Evolutionary conservation across 148 eudicot genomes (phyloP), one percentile per base, ranked within the genome.

Genomic region (Cornus florida): DNA sequence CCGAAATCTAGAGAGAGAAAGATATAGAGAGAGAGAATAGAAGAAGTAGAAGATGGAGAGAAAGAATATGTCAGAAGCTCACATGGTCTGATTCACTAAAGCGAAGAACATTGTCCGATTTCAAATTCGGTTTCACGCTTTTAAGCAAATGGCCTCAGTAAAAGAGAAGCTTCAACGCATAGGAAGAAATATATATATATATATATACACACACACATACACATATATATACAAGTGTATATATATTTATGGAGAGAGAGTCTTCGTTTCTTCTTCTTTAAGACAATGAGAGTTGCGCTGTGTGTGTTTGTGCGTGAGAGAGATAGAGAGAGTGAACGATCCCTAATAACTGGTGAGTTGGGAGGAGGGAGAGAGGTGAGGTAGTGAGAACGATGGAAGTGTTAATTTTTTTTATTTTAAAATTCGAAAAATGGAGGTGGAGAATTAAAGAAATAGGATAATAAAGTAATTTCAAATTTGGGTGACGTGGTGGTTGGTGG

Each of bases 11-110:
- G 66, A 62, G 23, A 17, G 66, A 20, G 66, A 62, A 19, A 62
- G 66, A 80, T 16, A 69, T 28, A 70, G 64, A 67, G 19, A 70
- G 62, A 12, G 57, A 19, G 16, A 19, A 60, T 22, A 70, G 73
- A 73, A 70, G 24, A 22, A 43, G 60, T 16, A 62, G 69, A 76
- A 71, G 70, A 35, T 43, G 67, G 71, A 84, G 75, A 24, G 33
- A 65, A 28, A 28, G 75, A 79, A 77, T 86, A 70, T 90, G 90
- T 90, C 95, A 89, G 90, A 43, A 81, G 70, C 17, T 80, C 94
- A 92, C 92, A 89, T 92, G 97, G 88, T 66, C 56, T 72, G 82
- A 77, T 74, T 57, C 77, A 71, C 66, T 79, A 87, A 89, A 89
- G 85, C 70, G 83, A 79, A 79, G 57, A 71, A 66, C 80, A 80